Evolutionary conservation across 106 monocot species (phyloP), one percentile per base, ranked within the genome.

Genomic region (Allium cepa): DNA sequence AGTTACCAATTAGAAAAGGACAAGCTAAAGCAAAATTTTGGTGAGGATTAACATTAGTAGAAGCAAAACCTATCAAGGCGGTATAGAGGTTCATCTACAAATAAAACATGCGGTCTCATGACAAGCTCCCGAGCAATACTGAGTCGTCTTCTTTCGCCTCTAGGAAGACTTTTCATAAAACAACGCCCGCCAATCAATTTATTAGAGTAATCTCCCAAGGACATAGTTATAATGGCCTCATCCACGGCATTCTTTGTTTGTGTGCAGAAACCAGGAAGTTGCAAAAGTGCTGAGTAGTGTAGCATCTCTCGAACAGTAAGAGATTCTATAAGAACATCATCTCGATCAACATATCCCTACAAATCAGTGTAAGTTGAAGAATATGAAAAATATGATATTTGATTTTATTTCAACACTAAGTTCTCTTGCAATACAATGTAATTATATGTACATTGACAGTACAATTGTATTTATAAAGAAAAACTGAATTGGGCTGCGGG

Each of bases 21-120:
- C 14, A 3, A 7, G 49, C 0, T 11, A 57, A 47, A 52, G 3
- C 4, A 17, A 72, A 59, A 8, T 10, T 53, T 47, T 18, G 36
- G 67, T 57, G 28, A 48, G n/a, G 11, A 50, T 8, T 10, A 63
- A 63, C n/a, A 14, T 11, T 52, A 3, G 17, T 68, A 28, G 26
- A 46, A 69, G 62, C 9, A 5, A 55, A 72, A 99, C 99, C 99
- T 99, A 74, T 99, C 87, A 52, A 99, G 99, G 77, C 85, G 83
- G 68, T 93, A 93, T 71, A 99, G 92, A n/a, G 99, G 99, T 72
- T 99, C 99, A 76, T 99, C 93, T 57, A 99, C 87, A 79, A 99
- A 99, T 72, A 99, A 67, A 58, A 77, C 71, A 64, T 85, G 87
- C 17, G 99, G 99, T 26, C 99, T 86, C 76, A 77, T 85, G 50